Base-by-base conservation (phyloP, 495 filamentous ascomycete genomes). In the Rusavskia elegans region DNA sequence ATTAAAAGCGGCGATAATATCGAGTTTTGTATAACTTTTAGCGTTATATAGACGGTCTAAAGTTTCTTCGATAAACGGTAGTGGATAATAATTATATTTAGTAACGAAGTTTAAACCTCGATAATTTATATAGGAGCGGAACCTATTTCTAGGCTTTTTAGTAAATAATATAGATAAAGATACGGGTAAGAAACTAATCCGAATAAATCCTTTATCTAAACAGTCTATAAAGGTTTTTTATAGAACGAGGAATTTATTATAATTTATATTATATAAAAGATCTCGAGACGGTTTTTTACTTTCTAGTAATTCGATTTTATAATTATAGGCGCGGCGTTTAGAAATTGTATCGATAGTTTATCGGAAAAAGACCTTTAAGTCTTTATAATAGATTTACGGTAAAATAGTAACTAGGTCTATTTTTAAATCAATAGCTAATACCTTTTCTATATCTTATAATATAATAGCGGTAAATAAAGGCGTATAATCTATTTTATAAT, bases 1-100 rank as follows among this genome's bases (percentile, higher is more conserved):
- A 46, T 69, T 57, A 40, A 63, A 68, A 9, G 54, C 54, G 3
- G 50, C 54, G 17, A 56, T 54, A 38, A 56, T 45, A 37, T 56
- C 50, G 11, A 52, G 39, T 17, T 46, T 52, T 1, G 42, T 54
- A 16, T n/a, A 50, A 20, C 13, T 35, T n/a, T 23, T 41, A 0
- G 52, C 45, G 2, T 36, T 19, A 1, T 2, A 35, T 4, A 54
- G 14, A 0, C 10, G 42, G 6, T 37, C 19, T 6, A 54, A 35
- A 21, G 23, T 50, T 37, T 54, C 37, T 0, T 19, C 5, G 6
- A 45, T 48, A 7, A 53, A 41, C 0, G 58, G 53, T 14, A 59
- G 27, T 1, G 48, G 44, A 27, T 61, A 57, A 2, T 48, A 45
- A 37, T 62, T 57, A 35, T 58, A 57, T 27, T 54, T 39, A 3